These are phyloP conservation scores for Harringtonia aguacate DNA, from an alignment of 2,329 filamentous ascomycete species.

Conservation along the genomic window DNA sequence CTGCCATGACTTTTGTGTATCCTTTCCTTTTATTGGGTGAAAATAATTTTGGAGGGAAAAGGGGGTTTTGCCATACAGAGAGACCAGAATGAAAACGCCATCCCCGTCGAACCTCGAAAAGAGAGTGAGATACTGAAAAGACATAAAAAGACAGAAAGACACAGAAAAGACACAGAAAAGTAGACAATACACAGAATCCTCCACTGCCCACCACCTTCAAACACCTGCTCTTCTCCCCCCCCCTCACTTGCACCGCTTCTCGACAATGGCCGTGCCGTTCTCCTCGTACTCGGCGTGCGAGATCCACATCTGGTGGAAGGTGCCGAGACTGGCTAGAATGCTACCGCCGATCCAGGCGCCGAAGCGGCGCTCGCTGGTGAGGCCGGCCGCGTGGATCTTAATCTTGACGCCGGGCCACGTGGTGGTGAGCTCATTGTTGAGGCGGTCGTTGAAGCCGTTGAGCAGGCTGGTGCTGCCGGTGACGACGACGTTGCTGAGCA, in stretches of 20 bases:
- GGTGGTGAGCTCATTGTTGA: slow-evolving; percentile 71
- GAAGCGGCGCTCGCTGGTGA: slow-evolving; percentile 78
- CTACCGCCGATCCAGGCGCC: slow-evolving; percentile 94
- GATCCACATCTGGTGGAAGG: slow-evolving; percentile 99
- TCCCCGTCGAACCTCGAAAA: neutral
- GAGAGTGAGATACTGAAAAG: neutral
- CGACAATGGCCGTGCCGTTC: slow-evolving; percentile 79
- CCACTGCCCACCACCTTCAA: no score
- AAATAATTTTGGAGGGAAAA: no score
- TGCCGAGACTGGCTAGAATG: slow-evolving; percentile 88
- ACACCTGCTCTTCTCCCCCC: neutral
- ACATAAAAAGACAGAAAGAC: neutral
- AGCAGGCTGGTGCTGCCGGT: slow-evolving; percentile 81
- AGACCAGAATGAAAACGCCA: neutral
- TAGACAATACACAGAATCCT: neutral
- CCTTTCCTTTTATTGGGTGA: no score
- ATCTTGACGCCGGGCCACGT: slow-evolving; percentile 81
- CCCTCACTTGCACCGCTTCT: slow-evolving; percentile 86
- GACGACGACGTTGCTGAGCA: slow-evolving; percentile 85
- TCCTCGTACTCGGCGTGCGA: slow-evolving; percentile 96
- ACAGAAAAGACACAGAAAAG: neutral
- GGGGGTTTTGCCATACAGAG: no score
- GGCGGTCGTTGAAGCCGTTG: slow-evolving; percentile 82
- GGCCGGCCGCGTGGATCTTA: slow-evolving; percentile 76
- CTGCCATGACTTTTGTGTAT: no score